A percentile compares a stretch with the other conserved stretches of the same genome.
These are phyloP conservation scores for Starmerella bombi DNA, from an alignment of 805 yeast species.

Conservation along the genomic window DNA sequence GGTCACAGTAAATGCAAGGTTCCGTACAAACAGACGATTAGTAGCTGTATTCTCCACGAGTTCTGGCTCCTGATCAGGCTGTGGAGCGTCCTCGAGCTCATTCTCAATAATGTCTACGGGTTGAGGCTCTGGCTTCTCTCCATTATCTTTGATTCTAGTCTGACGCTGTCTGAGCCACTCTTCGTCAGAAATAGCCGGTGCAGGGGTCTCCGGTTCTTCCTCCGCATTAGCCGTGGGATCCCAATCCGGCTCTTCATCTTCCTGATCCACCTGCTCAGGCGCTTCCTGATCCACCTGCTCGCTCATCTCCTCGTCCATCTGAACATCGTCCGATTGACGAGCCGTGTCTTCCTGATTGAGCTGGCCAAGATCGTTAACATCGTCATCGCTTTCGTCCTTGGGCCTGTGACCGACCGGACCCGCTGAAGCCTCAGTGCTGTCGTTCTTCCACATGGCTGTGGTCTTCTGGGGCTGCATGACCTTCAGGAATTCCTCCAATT, in stretches of 20 bases:
- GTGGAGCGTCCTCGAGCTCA: slow-evolving; percentile 2
- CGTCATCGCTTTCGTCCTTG: slow-evolving; percentile 24
- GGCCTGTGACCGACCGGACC: slow-evolving; percentile 9
- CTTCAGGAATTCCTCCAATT: slow-evolving; percentile 66
- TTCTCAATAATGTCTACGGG: slow-evolving; percentile 12
- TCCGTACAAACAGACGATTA: slow-evolving; percentile 78
- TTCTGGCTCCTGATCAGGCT: slow-evolving; percentile 11
- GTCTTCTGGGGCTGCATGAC: slow-evolving; percentile 61
- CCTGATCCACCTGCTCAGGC: slow-evolving; percentile 34
- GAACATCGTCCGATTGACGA: not conserved
- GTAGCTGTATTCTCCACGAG: slow-evolving; percentile 41
- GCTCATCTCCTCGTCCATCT: slow-evolving; percentile 24
- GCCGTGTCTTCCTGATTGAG: not conserved
- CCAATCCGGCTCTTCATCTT: slow-evolving; percentile 27
- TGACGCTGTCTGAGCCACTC: slow-evolving; percentile 79
- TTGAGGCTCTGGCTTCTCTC: slow-evolving; percentile 12
- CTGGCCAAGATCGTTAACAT: slow-evolving; percentile 11
- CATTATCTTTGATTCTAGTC: slow-evolving; percentile 49
- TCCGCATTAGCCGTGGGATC: slow-evolving; percentile 17
- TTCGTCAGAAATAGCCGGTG: slow-evolving; percentile 44
- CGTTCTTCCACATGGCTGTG: slow-evolving; percentile 25
- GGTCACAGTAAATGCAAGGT: slow-evolving; percentile 62
- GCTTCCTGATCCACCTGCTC: not conserved
- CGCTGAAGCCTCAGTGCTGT: slow-evolving; percentile 25
- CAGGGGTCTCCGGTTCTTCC: slow-evolving; percentile 3